Conservation (phyloP, 2,329 filamentous ascomycete genomes). For the Kalmusia sp. region DNA sequence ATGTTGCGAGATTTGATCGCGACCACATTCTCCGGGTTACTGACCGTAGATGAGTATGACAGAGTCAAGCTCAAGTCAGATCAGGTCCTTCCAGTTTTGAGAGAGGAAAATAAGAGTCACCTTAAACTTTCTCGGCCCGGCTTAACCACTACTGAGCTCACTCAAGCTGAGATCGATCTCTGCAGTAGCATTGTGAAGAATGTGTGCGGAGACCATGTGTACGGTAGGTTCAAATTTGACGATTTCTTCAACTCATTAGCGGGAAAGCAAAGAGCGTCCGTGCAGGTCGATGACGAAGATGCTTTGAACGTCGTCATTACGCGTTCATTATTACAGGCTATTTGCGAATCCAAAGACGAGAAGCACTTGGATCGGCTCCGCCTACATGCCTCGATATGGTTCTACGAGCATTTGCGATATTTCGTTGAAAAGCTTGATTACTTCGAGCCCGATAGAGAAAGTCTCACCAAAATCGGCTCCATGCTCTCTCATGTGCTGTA, state of each 20-base stretch:
- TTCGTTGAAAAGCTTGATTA: slow-evolving; percentile 12
- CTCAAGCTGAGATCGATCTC: slow-evolving; percentile 10
- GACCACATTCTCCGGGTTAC: slow-evolving; percentile 13
- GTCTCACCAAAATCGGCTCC: slow-evolving; percentile 7
- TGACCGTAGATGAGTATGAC: slow-evolving; percentile 7
- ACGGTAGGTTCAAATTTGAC: slow-evolving; percentile 18
- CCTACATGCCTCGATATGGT: slow-evolving; percentile 11
- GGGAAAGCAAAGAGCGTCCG: slow-evolving; percentile 9
- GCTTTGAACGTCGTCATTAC: not conserved
- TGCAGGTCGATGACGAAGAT: slow-evolving; percentile 6
- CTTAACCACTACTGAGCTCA: not conserved
- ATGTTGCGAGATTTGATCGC: slow-evolving; percentile 11
- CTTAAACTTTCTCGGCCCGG: not conserved
- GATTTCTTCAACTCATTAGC: slow-evolving; percentile 17
- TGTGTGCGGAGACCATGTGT: slow-evolving; percentile 11
- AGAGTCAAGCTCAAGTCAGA: slow-evolving; percentile 12
- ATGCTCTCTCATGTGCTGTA: slow-evolving; percentile 8
- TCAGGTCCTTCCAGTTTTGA: slow-evolving; percentile 5
- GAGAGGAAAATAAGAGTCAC: not conserved
- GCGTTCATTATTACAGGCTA: not conserved
- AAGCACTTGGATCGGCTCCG: slow-evolving; percentile 8
- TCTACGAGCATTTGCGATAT: slow-evolving; percentile 14
- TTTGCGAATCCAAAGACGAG: not conserved
- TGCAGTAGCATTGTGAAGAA: slow-evolving; percentile 16
- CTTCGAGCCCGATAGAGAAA: slow-evolving; percentile 9